Evolutionary conservation across 331 rosid genomes (phyloP).

Genomic region (Pyracantha coccinea): DNA sequence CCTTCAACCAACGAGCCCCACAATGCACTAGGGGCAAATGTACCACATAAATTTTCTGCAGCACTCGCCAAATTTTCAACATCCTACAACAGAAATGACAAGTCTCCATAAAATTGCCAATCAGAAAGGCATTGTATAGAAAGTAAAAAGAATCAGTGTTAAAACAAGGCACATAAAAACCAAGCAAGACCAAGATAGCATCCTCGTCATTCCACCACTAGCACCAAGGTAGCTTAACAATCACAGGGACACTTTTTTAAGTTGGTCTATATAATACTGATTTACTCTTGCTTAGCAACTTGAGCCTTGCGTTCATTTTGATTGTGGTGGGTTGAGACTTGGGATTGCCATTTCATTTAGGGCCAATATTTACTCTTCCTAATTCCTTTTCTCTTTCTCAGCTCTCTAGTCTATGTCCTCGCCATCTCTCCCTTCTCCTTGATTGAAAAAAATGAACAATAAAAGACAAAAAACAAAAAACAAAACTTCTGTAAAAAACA

Average conservation of each 20-base stretch:
- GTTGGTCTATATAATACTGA: background rate
- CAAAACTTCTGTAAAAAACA: background rate
- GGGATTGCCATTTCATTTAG: background rate
- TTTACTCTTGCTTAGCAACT: background rate
- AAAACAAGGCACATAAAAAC: background rate
- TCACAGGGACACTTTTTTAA: no score
- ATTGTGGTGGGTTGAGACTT: background rate
- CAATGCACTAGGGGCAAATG: slow-evolving; percentile 39
- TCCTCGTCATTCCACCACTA: background rate
- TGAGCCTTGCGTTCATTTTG: background rate
- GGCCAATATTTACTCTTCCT: background rate
- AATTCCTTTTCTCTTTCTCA: no score
- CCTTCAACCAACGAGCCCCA: slow-evolving; percentile 50
- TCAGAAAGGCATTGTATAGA: background rate
- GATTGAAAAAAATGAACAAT: background rate
- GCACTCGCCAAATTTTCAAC: slow-evolving; percentile 46
- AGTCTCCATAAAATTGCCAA: slow-evolving; percentile 11
- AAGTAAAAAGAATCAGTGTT: background rate
- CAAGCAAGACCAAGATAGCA: background rate
- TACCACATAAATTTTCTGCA: slow-evolving; percentile 38
- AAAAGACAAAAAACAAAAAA: background rate
- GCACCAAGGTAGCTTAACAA: background rate
- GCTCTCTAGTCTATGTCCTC: no score
- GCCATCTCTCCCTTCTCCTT: no score
- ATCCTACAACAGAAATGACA: slow-evolving; percentile 46